Evolutionary conservation across 331 rosid species (phyloP), one percentile per base, ranked within the genome.

Genomic region (Saraca asoca): DNA sequence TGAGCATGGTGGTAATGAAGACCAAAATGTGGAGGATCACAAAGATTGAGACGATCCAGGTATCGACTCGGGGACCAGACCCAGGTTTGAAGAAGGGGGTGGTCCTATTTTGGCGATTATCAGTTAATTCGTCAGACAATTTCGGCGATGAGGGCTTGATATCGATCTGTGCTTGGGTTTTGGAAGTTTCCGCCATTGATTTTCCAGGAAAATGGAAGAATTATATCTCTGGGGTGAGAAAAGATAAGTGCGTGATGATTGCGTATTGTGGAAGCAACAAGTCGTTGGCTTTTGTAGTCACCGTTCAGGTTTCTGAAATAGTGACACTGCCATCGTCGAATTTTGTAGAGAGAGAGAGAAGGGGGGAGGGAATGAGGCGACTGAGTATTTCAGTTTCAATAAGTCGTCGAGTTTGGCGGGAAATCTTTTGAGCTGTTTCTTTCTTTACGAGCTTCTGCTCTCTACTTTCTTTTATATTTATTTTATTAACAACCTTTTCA

Each of bases 11-110:
- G 17, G 81, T 81, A 1, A 78, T 57, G 91, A 93, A 89, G 43
- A 86, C 91, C 2, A 83, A 81, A 3, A 86, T 20, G 16, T 90
- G 85, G 34, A 93, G 76, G 57, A 93, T 83, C 6, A 93, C 85
- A 76, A 93, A 84, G 78, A 93, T 82, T 1, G 98, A 87, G 50
- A 89, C 75, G 49, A 93, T 69, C 96, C 98, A 93, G 3, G 95
- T 87, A 74, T 93, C 98, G 2, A 79, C 74, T 9, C 85, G 72
- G 48, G 81, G 79, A 17, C 81, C 71, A 16, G 62, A 77, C 53
- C 73, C 64, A 19, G 91, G 70, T 63, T 74, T 71, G 75, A 74
- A 69, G 78, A 73, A 58, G 56, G 86, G 62, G 58, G 73, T 76
- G 71, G 24, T 74, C 2, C 9, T 58, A 10, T 88, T 86, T 48